Evolutionary conservation across 1,139 yeast genomes (phyloP).

Genomic region (Starmera stellimalicola): DNA sequence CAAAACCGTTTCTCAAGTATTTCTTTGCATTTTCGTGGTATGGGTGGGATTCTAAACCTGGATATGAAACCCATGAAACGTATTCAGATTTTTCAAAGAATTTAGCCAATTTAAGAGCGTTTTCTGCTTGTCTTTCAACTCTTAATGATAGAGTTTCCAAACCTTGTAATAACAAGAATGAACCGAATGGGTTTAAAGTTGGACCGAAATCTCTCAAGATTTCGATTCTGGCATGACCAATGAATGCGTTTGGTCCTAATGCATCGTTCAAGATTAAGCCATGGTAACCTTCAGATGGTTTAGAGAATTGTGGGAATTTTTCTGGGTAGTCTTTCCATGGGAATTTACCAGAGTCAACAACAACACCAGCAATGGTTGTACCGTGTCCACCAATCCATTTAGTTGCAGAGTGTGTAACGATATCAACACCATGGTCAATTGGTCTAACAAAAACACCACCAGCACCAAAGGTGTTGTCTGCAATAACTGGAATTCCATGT

Average conservation of each 20-base stretch:
- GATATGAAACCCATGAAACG: slow-evolving; percentile 84
- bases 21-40: slow-evolving; percentile 77
- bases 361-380: slow-evolving; percentile 87
- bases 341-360: slow-evolving; percentile 85
- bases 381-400: slow-evolving; percentile 99
- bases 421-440: slow-evolving; percentile 82
- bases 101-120: slow-evolving; percentile 75
- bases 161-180: slow-evolving; percentile 83
- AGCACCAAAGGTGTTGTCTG: slow-evolving; percentile 96
- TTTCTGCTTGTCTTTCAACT: slow-evolving; percentile 83
- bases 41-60: slow-evolving; percentile 79
- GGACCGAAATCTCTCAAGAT: slow-evolving; percentile 91
- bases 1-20: slow-evolving; percentile 69
- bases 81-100: slow-evolving; percentile 64
- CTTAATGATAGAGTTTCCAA: slow-evolving; percentile 88
- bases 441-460: slow-evolving; percentile 89
- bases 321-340: slow-evolving; percentile 83
- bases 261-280: slow-evolving; percentile 78
- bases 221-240: slow-evolving; percentile 76
- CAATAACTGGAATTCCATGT: slow-evolving; percentile 85
- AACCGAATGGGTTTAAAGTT: slow-evolving; percentile 75
- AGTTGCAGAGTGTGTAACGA: slow-evolving; percentile 82
- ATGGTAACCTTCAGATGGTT: slow-evolving; percentile 91
- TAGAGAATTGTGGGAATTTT: slow-evolving; percentile 81
- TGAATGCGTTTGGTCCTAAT: slow-evolving; percentile 71